These are phyloP conservation scores for Knufia petricola DNA, from an alignment of 2,329 filamentous ascomycete genomes.

Conservation along the genomic window DNA sequence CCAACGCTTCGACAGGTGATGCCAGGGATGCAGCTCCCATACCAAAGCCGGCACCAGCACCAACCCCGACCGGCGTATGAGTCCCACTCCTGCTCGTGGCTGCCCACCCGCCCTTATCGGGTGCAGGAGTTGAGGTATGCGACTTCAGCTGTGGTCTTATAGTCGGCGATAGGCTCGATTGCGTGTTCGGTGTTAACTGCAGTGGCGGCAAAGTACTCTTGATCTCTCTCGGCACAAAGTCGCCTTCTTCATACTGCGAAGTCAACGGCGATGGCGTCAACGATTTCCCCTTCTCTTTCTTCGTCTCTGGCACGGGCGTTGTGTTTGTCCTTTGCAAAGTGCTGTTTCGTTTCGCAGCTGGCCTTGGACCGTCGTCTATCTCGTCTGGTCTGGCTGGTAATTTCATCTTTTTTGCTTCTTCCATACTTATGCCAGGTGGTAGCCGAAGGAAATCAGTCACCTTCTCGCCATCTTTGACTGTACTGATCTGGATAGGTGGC, in stretches of 20 bases:
- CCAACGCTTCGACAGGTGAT: constrained; percentile 24
- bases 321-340: constrained; percentile 7
- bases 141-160: constrained; percentile 17
- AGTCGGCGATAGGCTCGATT: constrained; percentile 11
- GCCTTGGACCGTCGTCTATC: constrained; percentile 13
- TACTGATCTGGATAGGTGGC: constrained; percentile 70
- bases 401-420: constrained; percentile 21
- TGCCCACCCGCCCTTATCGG: constrained; percentile 27
- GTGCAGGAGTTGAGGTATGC: constrained; percentile 20
- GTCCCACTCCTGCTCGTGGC: constrained; percentile 21
- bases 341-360: background rate
- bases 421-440: constrained; percentile 15
- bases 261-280: constrained; percentile 1
- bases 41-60: constrained; percentile 13
- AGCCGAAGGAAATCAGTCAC: constrained; percentile 21
- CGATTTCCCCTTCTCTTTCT: constrained; percentile 5
- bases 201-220: constrained; percentile 21
- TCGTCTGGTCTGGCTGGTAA: constrained; percentile 22
- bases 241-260: constrained; percentile 1
- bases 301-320: background rate
- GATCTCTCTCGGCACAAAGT: constrained; percentile 16
- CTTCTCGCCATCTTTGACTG: constrained; percentile 20
- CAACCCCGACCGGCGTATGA: background rate
- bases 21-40: background rate
- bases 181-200: constrained; percentile 11